Conservation (phyloP, 257 asterid genomes). For the Solanum pinnatisectum region DNA sequence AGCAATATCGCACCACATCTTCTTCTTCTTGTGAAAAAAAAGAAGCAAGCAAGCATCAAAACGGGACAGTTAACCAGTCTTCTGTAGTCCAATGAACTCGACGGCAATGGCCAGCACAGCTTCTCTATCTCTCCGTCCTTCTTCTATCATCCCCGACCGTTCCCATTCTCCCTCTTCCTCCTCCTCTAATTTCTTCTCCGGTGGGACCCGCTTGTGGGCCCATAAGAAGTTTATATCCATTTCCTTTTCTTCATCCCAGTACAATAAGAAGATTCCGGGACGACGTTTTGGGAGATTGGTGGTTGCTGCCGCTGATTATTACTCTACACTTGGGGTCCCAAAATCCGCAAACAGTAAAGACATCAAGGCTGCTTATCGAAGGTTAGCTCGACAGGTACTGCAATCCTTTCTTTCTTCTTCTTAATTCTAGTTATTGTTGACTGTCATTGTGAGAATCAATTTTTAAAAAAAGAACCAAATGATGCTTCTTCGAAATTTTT, state of each 20-base stretch:
- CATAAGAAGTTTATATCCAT: slow-evolving; percentile 31
- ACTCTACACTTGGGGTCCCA: slow-evolving; percentile 88
- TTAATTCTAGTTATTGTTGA: neutral
- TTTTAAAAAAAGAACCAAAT: neutral
- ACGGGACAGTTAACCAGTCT: slow-evolving; percentile 6
- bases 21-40: slow-evolving; percentile 4
- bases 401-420: neutral
- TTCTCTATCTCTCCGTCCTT: slow-evolving; percentile 25
- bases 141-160: neutral
- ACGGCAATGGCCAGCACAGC: slow-evolving; percentile 31
- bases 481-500: neutral
- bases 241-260: slow-evolving; percentile 41
- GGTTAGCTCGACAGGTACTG: slow-evolving; percentile 87
- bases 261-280: slow-evolving; percentile 38
- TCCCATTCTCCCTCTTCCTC: slow-evolving; percentile 19
- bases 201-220: slow-evolving; percentile 37
- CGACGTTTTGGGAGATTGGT: slow-evolving; percentile 57
- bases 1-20: neutral
- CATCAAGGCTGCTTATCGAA: slow-evolving; percentile 91
- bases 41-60: slow-evolving; percentile 14
- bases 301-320: slow-evolving; percentile 82
- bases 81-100: slow-evolving; percentile 19
- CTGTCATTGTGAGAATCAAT: neutral
- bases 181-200: slow-evolving; percentile 39
- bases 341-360: slow-evolving; percentile 81